Base-by-base conservation (phyloP, 176 grass and related monocot species). In the Saccharum officinarum region DNA sequence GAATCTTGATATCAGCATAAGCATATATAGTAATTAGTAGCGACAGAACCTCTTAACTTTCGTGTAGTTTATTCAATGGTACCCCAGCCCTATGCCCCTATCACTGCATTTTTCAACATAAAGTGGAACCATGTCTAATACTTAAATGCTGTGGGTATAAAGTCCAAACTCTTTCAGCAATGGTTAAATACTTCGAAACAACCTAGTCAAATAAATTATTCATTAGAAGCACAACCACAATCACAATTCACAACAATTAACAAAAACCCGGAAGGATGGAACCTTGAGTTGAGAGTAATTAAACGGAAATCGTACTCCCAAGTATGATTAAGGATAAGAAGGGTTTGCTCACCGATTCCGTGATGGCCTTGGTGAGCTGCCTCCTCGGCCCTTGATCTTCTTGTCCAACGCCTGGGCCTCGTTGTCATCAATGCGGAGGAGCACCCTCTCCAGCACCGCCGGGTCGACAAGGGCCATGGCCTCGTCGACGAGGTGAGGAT, bases 331-430 rank as follows among this genome's bases (percentile, higher is more conserved):
- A 39, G 31, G 65, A 49, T 4, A 54, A 16, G 39, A 6, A 37
- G 34, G 34, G 0, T 55, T 23, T 36, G 20, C 30, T 36, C 50
- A 88, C 72, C 65, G 52, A 71, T 82, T 86, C 67, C 17, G 20
- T 36, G 64, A 88, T 62, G 30, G 76, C n/a, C 59, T 86, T 38
- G 49, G 67, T 26, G 20, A 85, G 40, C 49, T 80, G 67, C 70
- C 80, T 75, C 70, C 25, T 83, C 7, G 75, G 26, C 44, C 47
- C 38, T 64, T 85, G 59, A 93, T 22, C 66, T 85, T 93, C 34
- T 45, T 37, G 37, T 93, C 71, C 46, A 93, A 30, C 2, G 17
- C 44, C 13, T 23, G 70, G 13, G 88, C 88, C 54, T 79, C 81
- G 4, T 13, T 25, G 20, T 61, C 66, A 20, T 79, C 81, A 38